Evolutionary conservation across 163 green algal species (phyloP), one percentile per base, ranked within the genome.

Genomic region (Chloromonas sp.): DNA sequence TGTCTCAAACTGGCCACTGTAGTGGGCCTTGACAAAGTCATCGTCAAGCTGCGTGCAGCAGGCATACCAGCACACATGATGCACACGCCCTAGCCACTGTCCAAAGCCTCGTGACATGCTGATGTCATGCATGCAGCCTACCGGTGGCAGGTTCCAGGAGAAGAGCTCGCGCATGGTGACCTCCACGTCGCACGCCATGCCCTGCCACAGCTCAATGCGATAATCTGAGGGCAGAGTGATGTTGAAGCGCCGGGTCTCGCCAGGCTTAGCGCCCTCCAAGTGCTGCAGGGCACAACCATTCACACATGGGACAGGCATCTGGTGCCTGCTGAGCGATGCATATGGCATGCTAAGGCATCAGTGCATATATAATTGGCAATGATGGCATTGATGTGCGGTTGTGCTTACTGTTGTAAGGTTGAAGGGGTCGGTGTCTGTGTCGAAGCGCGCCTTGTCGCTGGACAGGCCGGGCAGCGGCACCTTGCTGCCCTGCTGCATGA

Each of bases 381-480:
- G 36, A 36, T 36, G 36, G 36, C 36, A 36, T 36, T 36, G 36
- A 36, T 36, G 36, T 36, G 36, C 36, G 36, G 36, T 36, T 36
- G 36, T 36, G 36, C 81, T 70, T 58, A 84, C 81, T 8, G 83
- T 70, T 1, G 15, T 84, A 14, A 93, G 88, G 11, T 81, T 87
- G 61, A 93, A 84, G 74, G 86, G 83, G 66, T 93, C 90, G 60
- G 76, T 14, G 71, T 92, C 88, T 2, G 90, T 91, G 85, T 93
- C 90, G 66, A 93, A 91, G 14, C 82, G 82, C 5, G 89, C 84
- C 8, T 81, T 84, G 8, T 84, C 81, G 14, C 88, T 82, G 60
- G 78, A 83, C 14, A 93, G 83, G 0, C 90, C 90, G 0, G 90
- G 90, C 61, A 92, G 88, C 2, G 84, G 79, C 59, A 79, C 60